Base-by-base conservation (phyloP, 306 rosid species). In the Alnus glutinosa region DNA sequence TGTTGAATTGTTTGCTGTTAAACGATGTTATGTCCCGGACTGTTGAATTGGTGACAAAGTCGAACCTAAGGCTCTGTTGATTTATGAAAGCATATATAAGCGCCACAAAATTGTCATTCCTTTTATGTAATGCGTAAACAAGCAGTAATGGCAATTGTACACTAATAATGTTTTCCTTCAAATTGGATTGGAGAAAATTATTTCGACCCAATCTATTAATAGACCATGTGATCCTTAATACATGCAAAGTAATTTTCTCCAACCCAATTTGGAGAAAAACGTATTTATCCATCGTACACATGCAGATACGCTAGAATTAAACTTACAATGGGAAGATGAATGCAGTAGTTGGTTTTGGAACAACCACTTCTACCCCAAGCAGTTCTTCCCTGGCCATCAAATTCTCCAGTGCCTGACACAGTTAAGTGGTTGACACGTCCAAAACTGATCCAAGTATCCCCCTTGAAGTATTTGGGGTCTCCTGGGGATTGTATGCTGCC, bases 1-100 rank as follows among this genome's bases (percentile, higher is more conserved):
- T 57, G 66, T 88, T 88, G 79, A 86, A 88, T n/a, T 79, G 48
- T 9, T 88, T 87, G 52, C 87, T 84, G 79, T 87, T 82, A 14
- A 61, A 71, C 0, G 88, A 77, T 1, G 85, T 80, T 50, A 87
- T 57, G 39, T 47, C 74, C 3, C 71, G 61, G 12, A 89, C 50
- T 4, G 52, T 19, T 2, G 85, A 67, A 75, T 88, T 75, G 12
- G 64, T 88, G 10, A 90, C 7, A 37, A 62, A 84, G 52, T 77
- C 34, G 11, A 90, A 86, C 32, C 83, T 81, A 0, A 90, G 5
- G 28, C 77, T 90, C 90, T 83, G 80, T 59, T 8, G 19, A 46
- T 13, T 61, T 39, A 5, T 5, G 10, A 66, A 57, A 48, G 1
- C 23, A 28, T 71, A 9, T 9, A 28, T 71, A 10, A 0, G 11